phyloP scores from a whole-genome alignment of 2,329 filamentous ascomycete species.

The Neopestalotiopsis clavispora region DNA sequence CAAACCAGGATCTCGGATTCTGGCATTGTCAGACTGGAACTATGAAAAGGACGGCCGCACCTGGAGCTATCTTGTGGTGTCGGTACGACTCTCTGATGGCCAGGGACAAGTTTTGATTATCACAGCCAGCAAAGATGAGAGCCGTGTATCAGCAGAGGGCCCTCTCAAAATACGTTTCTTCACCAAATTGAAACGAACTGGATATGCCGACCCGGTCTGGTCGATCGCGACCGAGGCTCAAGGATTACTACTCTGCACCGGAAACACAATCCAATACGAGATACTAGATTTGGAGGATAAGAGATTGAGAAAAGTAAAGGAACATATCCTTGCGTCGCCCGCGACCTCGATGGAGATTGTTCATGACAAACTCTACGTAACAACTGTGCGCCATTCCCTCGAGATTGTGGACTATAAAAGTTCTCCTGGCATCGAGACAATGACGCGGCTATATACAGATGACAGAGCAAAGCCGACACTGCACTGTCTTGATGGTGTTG shows the following conservation, averaged over 20 bases:
- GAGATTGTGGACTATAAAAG: slow-evolving; percentile 56
- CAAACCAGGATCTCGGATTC: slow-evolving; percentile 61
- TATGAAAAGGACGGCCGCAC: slow-evolving; percentile 60
- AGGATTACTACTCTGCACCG: slow-evolving; percentile 61
- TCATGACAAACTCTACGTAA: slow-evolving; percentile 52
- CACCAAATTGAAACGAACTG: slow-evolving; percentile 55
- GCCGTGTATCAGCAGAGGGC: slow-evolving; percentile 26
- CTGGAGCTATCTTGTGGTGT: slow-evolving; percentile 68
- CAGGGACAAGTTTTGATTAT: slow-evolving; percentile 61
- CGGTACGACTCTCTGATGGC: slow-evolving; percentile 43
- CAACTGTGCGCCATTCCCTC: slow-evolving; percentile 61
- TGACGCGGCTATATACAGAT: slow-evolving; percentile 51
- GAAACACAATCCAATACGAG: slow-evolving; percentile 60
- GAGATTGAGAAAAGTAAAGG: slow-evolving; percentile 52
- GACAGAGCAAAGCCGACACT: slow-evolving; percentile 46
- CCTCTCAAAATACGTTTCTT: slow-evolving; percentile 52
- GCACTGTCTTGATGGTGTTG: slow-evolving; percentile 52
- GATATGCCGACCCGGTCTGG: slow-evolving; percentile 54
- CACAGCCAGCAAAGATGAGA: slow-evolving; percentile 45
- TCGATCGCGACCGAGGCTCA: slow-evolving; percentile 60
- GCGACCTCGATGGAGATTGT: slow-evolving; percentile 54
- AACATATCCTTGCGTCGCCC: slow-evolving; percentile 56
- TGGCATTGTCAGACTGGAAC: slow-evolving; percentile 68
- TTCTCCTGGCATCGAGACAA: slow-evolving; percentile 40
- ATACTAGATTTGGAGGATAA: slow-evolving; percentile 56